Evolutionary conservation across 257 asterid species (phyloP).

Genomic region (Jacaranda copaia): DNA sequence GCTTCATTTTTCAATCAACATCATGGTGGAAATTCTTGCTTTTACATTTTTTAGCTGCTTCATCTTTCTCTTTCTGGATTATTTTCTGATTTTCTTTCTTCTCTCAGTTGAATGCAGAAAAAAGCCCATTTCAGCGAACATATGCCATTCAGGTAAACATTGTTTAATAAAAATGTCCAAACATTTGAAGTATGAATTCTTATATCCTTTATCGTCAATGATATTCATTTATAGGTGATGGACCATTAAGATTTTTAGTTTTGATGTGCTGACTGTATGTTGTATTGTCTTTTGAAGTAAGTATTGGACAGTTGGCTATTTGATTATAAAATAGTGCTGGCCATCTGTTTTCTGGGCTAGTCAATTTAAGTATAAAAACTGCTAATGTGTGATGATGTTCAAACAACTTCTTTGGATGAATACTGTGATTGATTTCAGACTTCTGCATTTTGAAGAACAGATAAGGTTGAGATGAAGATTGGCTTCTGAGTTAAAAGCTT

Average conservation of each 20-base stretch:
- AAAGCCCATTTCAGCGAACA: slow-evolving; percentile 97
- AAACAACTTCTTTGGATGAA: not conserved
- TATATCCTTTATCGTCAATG: not conserved
- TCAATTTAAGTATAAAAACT: not conserved
- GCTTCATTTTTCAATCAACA: slow-evolving; percentile 7
- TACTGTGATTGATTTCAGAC: not conserved
- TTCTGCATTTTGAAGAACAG: not conserved
- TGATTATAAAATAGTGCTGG: not conserved
- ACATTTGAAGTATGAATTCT: not conserved
- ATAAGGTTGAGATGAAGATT: not conserved
- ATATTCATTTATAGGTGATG: not conserved
- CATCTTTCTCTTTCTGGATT: slow-evolving; percentile 16
- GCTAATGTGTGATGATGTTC: too few relatives aligned
- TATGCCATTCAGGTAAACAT: slow-evolving; percentile 89
- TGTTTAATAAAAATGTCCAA: not conserved
- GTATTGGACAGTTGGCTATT: not conserved
- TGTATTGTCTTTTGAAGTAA: slow-evolving; percentile 4
- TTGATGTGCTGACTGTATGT: not conserved
- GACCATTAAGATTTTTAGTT: not conserved
- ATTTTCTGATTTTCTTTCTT: slow-evolving; percentile 33
- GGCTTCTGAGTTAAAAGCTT: not conserved
- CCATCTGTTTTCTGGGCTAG: not conserved
- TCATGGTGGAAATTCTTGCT: not conserved
- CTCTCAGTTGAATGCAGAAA: slow-evolving; percentile 90
- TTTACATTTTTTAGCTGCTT: slow-evolving; percentile 17